phyloP scores from a whole-genome alignment of 2,329 filamentous ascomycete species.

The Plectosphaerella plurivora region DNA sequence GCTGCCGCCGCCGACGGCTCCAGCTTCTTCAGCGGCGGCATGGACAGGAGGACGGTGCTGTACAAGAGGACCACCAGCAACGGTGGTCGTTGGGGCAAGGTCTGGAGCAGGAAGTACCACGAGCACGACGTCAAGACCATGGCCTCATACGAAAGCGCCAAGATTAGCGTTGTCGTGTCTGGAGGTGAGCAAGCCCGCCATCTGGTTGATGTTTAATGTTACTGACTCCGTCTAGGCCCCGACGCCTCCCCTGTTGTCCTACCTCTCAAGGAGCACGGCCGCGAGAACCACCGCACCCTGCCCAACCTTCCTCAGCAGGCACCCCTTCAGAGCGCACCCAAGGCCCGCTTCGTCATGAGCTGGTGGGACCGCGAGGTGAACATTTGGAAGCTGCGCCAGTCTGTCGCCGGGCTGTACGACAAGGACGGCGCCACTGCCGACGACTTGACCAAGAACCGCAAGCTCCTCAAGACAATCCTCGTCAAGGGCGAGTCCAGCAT shows the following conservation, averaged over 20 bases:
- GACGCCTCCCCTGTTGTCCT: conserved; percentile 80
- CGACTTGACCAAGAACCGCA: conserved; percentile 50
- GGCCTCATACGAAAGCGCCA: conserved; percentile 79
- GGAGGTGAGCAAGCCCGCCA: conserved; percentile 62
- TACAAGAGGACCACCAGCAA: conserved; percentile 65
- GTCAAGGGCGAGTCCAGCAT: conserved; percentile 77
- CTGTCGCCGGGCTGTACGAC: conserved; percentile 41
- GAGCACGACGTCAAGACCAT: conserved; percentile 93
- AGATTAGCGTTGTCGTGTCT: conserved; percentile 82
- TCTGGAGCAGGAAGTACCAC: conserved; percentile 83
- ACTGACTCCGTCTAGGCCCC: conserved; percentile 51
- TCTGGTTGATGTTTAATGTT: neutral
- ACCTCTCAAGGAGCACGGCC: conserved; percentile 66
- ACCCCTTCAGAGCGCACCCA: conserved; percentile 67
- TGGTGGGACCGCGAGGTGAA: conserved; percentile 91
- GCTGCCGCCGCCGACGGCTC: conserved; percentile 75
- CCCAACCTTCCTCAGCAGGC: conserved; percentile 79
- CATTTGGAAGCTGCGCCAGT: conserved; percentile 63
- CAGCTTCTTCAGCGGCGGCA: conserved; percentile 82
- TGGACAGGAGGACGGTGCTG: conserved; percentile 81
- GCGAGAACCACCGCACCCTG: conserved; percentile 79
- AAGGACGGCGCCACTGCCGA: conserved; percentile 30
- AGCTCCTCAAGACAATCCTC: conserved; percentile 65
- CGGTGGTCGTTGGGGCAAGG: conserved; percentile 72
- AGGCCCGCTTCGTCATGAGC: conserved; percentile 72